phyloP scores from a whole-genome alignment of 257 asterid species.

The Agastache rugosa region DNA sequence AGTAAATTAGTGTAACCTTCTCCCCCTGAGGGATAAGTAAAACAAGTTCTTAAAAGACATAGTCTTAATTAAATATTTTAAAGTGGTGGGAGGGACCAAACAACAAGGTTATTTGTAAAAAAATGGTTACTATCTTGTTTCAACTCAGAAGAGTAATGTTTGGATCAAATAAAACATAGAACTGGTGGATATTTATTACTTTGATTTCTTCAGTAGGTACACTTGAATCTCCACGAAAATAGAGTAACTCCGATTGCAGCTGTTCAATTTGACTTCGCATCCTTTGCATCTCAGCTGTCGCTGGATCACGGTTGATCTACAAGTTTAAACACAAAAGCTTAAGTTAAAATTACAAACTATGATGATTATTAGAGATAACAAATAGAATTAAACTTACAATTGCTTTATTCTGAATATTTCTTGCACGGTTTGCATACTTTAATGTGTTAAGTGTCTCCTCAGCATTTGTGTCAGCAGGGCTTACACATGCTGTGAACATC shows the following conservation, averaged over 20 bases:
- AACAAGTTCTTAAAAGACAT: neutral
- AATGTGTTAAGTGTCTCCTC: slow-evolving; percentile 94
- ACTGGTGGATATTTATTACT: slow-evolving; percentile 44
- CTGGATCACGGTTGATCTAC: slow-evolving; percentile 92
- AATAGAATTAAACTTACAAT: slow-evolving; percentile 57
- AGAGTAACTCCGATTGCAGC: slow-evolving; percentile 87
- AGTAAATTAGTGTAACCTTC: neutral
- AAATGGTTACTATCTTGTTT: neutral
- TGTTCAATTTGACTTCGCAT: slow-evolving; percentile 93
- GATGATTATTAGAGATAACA: slow-evolving; percentile 12
- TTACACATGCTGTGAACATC: slow-evolving; percentile 70
- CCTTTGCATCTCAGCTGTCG: slow-evolving; percentile 76
- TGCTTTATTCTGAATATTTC: slow-evolving; percentile 95
- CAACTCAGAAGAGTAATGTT: neutral
- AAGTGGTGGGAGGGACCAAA: neutral
- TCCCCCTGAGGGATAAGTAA: neutral
- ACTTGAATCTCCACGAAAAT: slow-evolving; percentile 73
- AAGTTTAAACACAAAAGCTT: slow-evolving; percentile 28
- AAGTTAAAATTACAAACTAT: slow-evolving; percentile 7
- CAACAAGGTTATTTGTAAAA: neutral
- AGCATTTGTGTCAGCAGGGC: slow-evolving; percentile 96
- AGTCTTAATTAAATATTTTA: neutral
- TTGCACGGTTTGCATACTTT: slow-evolving; percentile 94
- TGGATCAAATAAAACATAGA: slow-evolving; percentile 25
- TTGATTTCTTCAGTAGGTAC: slow-evolving; percentile 84